Evolutionary conservation across 345 rosid species (phyloP), one percentile per base, ranked within the genome.

Genomic region (Passiflora organensis): DNA sequence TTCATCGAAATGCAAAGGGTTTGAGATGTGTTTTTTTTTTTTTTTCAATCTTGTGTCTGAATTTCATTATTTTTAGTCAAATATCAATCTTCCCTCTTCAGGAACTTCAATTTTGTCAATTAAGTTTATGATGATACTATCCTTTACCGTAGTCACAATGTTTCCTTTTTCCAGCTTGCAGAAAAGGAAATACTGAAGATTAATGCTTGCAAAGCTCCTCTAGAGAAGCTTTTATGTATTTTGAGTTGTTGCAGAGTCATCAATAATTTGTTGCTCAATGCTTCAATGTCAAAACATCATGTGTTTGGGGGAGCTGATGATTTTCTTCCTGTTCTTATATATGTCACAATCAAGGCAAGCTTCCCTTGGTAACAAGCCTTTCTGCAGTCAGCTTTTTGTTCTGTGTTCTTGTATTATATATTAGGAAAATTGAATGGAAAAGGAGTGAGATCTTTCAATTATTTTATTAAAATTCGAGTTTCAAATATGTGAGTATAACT

Each of bases 301-400:
- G 73, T 62, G 15, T 59, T 62, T 12, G 83, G 71, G 50, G 83
- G 88, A 51, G 80, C 84, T n/a, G 80, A 78, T 72, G 82, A 75
- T 69, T 74, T 79, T 28, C 86, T 81, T 62, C 86, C 83, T 0
- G 80, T 79, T 67, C 81, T 84, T 55, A 71, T 71, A 59, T 72
- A 76, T 68, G 72, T 77, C 63, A 71, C 72, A 44, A 71, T 82
- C 76, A 80, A 77, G 91, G 96, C 82, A 82, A 76, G 77, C 67
- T 68, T 75, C 78, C 67, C 70, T 84, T 72, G 85, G 82, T 81
- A 79, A 79, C 73, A 72, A 60, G 55, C 66, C 67, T 15, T 63
- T 60, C 75, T 47, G 48, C 49, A 48, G 36, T 39, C 32, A 54
- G 64, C 43, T 25, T 48, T 59, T 58, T 38, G 34, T 48, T 24